Conservation (phyloP, 2,329 filamentous ascomycete species). For the Capronia epimyces region DNA sequence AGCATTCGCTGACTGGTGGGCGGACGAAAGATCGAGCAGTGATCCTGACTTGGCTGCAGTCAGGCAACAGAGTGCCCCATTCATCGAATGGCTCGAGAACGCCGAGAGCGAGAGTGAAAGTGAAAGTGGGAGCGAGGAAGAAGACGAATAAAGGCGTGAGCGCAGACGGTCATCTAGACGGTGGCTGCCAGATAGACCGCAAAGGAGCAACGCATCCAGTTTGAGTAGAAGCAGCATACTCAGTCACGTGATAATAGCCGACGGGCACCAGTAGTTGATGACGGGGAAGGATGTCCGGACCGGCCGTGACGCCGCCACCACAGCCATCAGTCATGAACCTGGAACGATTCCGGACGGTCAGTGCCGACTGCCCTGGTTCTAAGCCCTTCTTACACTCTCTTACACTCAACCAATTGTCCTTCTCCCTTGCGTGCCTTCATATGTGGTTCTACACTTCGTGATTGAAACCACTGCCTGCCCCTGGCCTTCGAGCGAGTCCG, state of each 20-base stretch:
- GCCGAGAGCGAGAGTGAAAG: conserved; percentile 65
- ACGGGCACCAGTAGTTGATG: background rate
- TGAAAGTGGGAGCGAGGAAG: conserved; percentile 50
- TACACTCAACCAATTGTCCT: background rate
- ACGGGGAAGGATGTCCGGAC: background rate
- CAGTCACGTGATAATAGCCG: background rate
- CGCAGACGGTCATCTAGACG: background rate
- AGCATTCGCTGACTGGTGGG: conserved; percentile 84
- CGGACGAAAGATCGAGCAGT: conserved; percentile 61
- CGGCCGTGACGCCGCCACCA: background rate
- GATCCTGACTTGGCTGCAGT: conserved; percentile 65
- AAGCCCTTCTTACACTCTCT: background rate
- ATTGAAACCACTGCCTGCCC: background rate
- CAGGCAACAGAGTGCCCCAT: conserved; percentile 65
- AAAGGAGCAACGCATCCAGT: background rate
- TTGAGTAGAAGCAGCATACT: background rate
- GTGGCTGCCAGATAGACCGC: background rate
- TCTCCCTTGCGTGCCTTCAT: background rate
- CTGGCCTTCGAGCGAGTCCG: background rate
- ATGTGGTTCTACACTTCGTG: background rate
- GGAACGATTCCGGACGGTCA: background rate
- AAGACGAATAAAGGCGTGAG: conserved; percentile 8
- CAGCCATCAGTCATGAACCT: background rate
- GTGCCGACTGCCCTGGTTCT: background rate
- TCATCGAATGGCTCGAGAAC: conserved; percentile 80